A percentile compares a stretch with the other conserved stretches of the same genome.
These are phyloP conservation scores for Rhinocladiella similis DNA, from an alignment of 2,329 filamentous ascomycete genomes.

Conservation along the genomic window DNA sequence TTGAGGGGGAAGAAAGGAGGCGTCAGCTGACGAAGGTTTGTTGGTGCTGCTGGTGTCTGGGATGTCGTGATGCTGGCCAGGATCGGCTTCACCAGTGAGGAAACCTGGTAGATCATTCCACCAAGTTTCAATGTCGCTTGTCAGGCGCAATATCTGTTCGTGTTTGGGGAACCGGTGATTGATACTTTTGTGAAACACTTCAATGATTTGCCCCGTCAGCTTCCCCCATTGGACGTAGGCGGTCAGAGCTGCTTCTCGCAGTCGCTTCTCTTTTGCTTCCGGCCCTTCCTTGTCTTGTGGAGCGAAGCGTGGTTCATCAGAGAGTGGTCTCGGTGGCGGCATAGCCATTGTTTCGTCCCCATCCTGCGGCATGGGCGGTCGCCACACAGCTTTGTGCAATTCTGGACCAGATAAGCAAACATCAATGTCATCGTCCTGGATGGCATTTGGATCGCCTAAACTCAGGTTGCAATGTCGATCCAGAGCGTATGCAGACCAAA, in stretches of 20 bases:
- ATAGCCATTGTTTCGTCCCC: constrained; percentile 26
- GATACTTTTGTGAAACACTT: constrained; percentile 45
- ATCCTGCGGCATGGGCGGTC: constrained; percentile 16
- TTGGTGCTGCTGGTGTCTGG: not conserved
- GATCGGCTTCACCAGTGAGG: constrained; percentile 22
- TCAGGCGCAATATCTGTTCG: constrained; percentile 39
- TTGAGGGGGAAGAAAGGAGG: constrained; percentile 12
- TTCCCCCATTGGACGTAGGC: constrained; percentile 43
- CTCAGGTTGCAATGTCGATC: constrained; percentile 44
- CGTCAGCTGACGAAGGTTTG: not conserved
- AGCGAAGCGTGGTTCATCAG: constrained; percentile 9
- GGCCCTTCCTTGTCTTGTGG: constrained; percentile 17
- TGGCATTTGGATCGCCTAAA: constrained; percentile 41
- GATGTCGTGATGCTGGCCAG: constrained; percentile 1
- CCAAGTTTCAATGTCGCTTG: constrained; percentile 45
- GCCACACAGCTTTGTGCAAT: constrained; percentile 18
- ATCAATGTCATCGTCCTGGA: constrained; percentile 45
- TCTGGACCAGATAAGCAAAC: constrained; percentile 46
- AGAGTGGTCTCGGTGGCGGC: constrained; percentile 15
- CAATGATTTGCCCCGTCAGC: constrained; percentile 41
- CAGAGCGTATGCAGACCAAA: constrained; percentile 44
- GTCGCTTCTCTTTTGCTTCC: constrained; percentile 23
- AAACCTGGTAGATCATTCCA: constrained; percentile 41
- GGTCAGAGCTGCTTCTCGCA: constrained; percentile 37
- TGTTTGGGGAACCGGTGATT: constrained; percentile 41